A percentile compares a stretch with the other conserved stretches of the same genome.
phyloP scores from a whole-genome alignment of 2,329 filamentous ascomycete genomes.

The Purpureocillium lavendulum region DNA sequence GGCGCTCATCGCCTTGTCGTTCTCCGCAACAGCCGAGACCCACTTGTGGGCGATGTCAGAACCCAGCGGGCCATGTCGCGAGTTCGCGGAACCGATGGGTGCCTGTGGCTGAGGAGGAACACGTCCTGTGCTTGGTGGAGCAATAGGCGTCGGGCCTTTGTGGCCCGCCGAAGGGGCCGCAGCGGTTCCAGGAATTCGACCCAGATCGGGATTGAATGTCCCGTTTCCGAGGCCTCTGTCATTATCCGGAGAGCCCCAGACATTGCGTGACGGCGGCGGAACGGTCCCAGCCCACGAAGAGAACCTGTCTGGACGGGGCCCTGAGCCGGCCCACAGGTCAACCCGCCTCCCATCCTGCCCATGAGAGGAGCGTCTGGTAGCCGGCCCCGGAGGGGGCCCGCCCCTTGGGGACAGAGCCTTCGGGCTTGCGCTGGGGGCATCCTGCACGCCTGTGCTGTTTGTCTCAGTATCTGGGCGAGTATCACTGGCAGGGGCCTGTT shows the following conservation, averaged over 20 bases:
- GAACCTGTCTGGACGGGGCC: constrained; percentile 37
- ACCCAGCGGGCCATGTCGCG: constrained; percentile 17
- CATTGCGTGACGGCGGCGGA: constrained; percentile 45
- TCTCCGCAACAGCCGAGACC: constrained; percentile 32
- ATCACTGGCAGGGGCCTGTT: constrained; percentile 5
- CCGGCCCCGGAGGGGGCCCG: constrained; percentile 8
- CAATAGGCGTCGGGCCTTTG: constrained; percentile 37
- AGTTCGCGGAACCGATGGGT: constrained; percentile 22
- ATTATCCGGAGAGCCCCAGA: constrained; percentile 68
- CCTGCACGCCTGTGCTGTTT: background rate
- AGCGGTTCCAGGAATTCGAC: constrained; percentile 33
- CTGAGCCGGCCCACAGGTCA: constrained; percentile 28
- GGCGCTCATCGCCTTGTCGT: constrained; percentile 35
- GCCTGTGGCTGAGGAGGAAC: constrained; percentile 17
- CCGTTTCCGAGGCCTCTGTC: constrained; percentile 69
- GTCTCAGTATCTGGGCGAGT: constrained; percentile 1
- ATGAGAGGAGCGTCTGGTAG: constrained; percentile 21
- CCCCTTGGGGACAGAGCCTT: constrained; percentile 10
- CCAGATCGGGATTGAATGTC: constrained; percentile 60
- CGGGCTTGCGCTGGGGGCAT: constrained; percentile 3
- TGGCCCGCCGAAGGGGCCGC: constrained; percentile 21
- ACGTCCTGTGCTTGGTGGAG: constrained; percentile 21
- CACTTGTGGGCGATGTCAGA: constrained; percentile 31
- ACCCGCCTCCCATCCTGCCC: constrained; percentile 22
- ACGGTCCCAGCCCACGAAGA: constrained; percentile 39